Evolutionary conservation across 164 flowering plant genomes (phyloP).

Genomic region (Sedum album): DNA sequence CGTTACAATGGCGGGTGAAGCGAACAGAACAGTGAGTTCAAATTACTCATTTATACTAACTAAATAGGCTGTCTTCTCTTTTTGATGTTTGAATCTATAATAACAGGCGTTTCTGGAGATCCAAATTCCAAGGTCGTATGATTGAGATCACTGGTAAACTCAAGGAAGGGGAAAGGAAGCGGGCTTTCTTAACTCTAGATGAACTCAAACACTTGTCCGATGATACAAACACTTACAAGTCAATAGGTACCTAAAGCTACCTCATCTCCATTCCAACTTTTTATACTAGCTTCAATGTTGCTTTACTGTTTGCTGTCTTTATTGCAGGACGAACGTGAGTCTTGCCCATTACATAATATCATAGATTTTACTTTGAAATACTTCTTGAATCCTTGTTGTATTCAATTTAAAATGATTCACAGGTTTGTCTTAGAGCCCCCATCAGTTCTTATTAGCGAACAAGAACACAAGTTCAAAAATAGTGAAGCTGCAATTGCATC

Average conservation of each 20-base stretch:
- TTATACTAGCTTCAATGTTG: not conserved
- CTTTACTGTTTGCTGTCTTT: not conserved
- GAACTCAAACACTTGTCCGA: conserved; percentile 69
- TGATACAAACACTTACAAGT: conserved; percentile 85
- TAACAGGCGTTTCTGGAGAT: not conserved
- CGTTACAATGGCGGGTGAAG: not conserved
- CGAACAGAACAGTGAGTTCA: not conserved
- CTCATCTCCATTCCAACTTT: not conserved
- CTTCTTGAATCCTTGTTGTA: not conserved
- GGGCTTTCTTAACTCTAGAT: conserved; percentile 83
- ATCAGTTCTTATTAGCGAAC: conserved; percentile 61
- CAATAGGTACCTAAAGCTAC: conserved; percentile 35
- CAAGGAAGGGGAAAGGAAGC: conserved; percentile 75
- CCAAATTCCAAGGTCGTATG: not conserved
- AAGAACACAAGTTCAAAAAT: conserved; percentile 77
- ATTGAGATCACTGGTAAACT: not conserved
- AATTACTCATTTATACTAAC: not conserved
- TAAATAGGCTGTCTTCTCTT: not conserved
- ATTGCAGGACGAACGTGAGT: conserved; percentile 91
- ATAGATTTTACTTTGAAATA: not conserved
- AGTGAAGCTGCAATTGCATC: conserved; percentile 69
- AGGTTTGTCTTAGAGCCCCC: conserved; percentile 88
- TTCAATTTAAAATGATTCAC: conserved; percentile 7
- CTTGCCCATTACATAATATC: not conserved
- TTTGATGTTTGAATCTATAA: too few relatives aligned